Base-by-base conservation (phyloP, 2,329 filamentous ascomycete genomes). In the Hymenoscyphus fructigenus region DNA sequence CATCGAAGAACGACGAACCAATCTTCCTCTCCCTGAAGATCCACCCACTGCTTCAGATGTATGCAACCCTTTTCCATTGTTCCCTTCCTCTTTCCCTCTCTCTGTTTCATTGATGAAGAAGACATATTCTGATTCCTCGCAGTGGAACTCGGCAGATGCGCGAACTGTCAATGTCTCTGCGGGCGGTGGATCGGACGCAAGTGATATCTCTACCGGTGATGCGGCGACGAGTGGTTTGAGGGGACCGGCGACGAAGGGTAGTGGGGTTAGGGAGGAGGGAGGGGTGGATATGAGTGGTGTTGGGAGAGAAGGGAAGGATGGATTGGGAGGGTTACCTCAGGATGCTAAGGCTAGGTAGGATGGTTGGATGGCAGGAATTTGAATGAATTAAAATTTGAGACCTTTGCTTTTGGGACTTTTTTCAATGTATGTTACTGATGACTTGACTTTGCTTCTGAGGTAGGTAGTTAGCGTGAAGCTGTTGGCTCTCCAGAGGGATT, bases 21-120 rank as follows among this genome's bases (percentile, higher is more conserved):
- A 92, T 78, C 87, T 96, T 36, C 90, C 91, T 60, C 85, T 93
- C 60, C 92, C 91, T 20, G 91, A 94, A 1, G 83, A 93, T 70
- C 91, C 91, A 26, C 90, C 91, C 1, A 80, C 79, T n/a, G 79
- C 86, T n/a, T 90, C 90, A 5, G 91, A 95, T 82, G 32, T 34
- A 34, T 5, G 32, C 32, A 34, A 34, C 9, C 32, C 7, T 34
- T 34, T 34, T 34, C 32, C 32, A 2, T 34, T 34, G 6, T 34
- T 34, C 9, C 32, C 7, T 34, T 34, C 12, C 32, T 32, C 29
- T n/a, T n/a, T n/a, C n/a, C n/a, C n/a, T n/a, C n/a, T n/a, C n/a
- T n/a, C n/a, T n/a, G n/a, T n/a, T n/a, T n/a, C n/a, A n/a, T n/a
- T n/a, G n/a, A n/a, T n/a, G n/a, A n/a, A n/a, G n/a, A n/a, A n/a